Evolutionary conservation across 108 stramenopile genomes (phyloP).

Genomic region (Cafeteria roenbergensis): DNA sequence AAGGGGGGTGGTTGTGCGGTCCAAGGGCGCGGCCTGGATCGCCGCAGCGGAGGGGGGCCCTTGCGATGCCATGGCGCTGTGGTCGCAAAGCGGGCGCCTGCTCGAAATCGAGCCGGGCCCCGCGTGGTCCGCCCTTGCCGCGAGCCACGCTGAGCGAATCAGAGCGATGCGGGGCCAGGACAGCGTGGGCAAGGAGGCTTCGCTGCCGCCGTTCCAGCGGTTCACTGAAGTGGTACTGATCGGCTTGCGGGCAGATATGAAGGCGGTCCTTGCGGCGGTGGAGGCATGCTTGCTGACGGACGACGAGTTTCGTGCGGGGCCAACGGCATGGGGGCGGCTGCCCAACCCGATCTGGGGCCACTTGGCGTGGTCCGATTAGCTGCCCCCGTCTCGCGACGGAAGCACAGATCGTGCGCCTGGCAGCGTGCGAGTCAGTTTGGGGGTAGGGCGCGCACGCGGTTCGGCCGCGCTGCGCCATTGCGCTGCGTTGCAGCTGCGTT

Average conservation of each 20-base stretch:
- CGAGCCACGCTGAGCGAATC: conserved; percentile 37
- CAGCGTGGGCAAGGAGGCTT: too few relatives aligned
- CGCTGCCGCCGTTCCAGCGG: conserved; percentile 44
- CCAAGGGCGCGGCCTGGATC: conserved; percentile 57
- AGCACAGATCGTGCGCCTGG: too few relatives aligned
- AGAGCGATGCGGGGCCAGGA: conserved; percentile 22
- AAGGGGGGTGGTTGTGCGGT: too few relatives aligned
- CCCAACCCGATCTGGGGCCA: too few relatives aligned
- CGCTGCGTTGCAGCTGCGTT: too few relatives aligned
- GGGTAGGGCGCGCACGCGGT: too few relatives aligned
- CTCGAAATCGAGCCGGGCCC: conserved; percentile 34
- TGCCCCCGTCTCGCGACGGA: too few relatives aligned
- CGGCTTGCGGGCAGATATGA: conserved; percentile 43
- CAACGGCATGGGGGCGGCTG: too few relatives aligned
- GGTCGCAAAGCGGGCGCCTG: conserved; percentile 54
- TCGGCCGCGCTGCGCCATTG: too few relatives aligned
- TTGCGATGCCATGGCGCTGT: conserved; percentile 39
- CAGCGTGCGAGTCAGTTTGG: too few relatives aligned
- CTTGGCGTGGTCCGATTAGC: too few relatives aligned
- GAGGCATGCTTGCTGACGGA: conserved; percentile 53
- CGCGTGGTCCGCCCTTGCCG: conserved; percentile 49
- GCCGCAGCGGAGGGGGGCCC: conserved; percentile 25
- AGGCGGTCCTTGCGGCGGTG: conserved; percentile 31
- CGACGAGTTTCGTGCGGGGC: too few relatives aligned
- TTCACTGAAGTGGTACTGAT: conserved; percentile 68